Percentiles rank a stretch among this genome's conserved stretches.
These are phyloP conservation scores for Tetrapisispora phaffii DNA, from an alignment of 805 yeast species.

Conservation along the genomic window DNA sequence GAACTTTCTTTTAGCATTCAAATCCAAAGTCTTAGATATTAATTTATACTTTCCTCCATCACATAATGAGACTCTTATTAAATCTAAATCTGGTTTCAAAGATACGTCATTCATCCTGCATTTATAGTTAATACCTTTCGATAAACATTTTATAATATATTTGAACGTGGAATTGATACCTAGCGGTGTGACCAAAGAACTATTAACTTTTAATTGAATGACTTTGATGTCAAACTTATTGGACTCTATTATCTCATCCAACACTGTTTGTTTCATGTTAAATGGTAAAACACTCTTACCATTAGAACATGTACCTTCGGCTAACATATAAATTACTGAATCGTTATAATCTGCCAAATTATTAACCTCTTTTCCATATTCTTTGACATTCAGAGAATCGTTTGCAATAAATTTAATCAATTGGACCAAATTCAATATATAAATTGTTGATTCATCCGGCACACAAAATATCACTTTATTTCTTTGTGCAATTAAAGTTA, in stretches of 20 bases:
- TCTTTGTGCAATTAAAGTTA: conserved; percentile 24
- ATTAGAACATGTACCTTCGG: conserved; percentile 82
- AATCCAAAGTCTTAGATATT: conserved; percentile 37
- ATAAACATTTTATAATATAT: conserved; percentile 15
- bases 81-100: conserved; percentile 16
- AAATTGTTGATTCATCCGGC: conserved; percentile 11
- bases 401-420: conserved; percentile 16
- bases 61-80: conserved; percentile 27
- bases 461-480: conserved; percentile 12
- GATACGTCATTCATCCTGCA: conserved; percentile 20
- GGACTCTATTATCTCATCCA: conserved; percentile 14
- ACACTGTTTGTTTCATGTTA: conserved; percentile 19
- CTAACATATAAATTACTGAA: conserved; percentile 46
- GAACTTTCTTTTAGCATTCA: conserved; percentile 38
- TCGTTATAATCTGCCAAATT: conserved; percentile 22
- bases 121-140: conserved; percentile 14
- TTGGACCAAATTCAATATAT: conserved; percentile 10
- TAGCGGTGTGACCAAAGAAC: conserved; percentile 30
- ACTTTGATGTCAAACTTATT: conserved; percentile 11
- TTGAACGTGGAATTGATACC: conserved; percentile 6
- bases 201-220: conserved; percentile 23
- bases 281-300: conserved; percentile 67
- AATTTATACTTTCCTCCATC: conserved; percentile 41
- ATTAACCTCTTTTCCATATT: conserved; percentile 9
- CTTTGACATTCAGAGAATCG: conserved; percentile 16